Percentiles rank a stretch among this genome's conserved stretches.
Conservation (phyloP, 306 rosid species). For the Casuarina equisetifolia region DNA sequence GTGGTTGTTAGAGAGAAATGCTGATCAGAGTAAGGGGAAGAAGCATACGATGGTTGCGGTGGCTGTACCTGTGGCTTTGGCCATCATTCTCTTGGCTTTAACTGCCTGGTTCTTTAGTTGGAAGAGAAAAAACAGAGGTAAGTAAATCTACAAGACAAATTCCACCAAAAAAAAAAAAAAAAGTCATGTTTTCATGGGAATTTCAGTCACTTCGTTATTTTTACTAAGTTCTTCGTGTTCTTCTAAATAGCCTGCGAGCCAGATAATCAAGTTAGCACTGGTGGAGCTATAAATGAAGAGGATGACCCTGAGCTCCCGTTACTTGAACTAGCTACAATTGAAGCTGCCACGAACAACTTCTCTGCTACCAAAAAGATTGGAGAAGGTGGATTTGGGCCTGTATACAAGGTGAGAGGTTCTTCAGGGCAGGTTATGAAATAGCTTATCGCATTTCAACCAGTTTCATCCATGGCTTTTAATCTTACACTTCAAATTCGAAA, state of each 20-base stretch:
- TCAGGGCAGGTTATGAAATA: background rate
- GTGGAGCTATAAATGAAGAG: conserved; percentile 20
- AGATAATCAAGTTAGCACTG: conserved; percentile 19
- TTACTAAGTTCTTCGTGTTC: conserved; percentile 2
- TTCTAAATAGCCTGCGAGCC: conserved; percentile 12
- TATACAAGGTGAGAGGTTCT: conserved; percentile 41
- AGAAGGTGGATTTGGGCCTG: conserved; percentile 59
- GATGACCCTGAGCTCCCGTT: conserved; percentile 34
- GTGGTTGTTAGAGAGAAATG: conserved; percentile 34
- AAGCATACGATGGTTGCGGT: conserved; percentile 25
- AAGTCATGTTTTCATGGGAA: background rate
- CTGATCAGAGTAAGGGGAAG: conserved; percentile 19
- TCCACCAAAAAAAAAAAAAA: background rate
- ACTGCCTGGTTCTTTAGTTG: conserved; percentile 29
- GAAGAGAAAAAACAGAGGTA: conserved; percentile 40
- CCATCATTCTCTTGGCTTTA: conserved; percentile 24
- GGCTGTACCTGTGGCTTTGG: conserved; percentile 25
- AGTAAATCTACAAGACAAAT: conserved; percentile 25
- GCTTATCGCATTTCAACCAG: background rate
- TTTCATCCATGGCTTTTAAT: background rate
- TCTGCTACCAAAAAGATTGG: conserved; percentile 44
- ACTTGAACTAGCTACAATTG: conserved; percentile 38
- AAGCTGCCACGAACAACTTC: conserved; percentile 48
- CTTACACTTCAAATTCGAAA: too few species aligned
- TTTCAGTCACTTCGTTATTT: background rate